Evolutionary conservation across 257 asterid species (phyloP), one percentile per base, ranked within the genome.

Genomic region (Nicotiana tomentosiformis): DNA sequence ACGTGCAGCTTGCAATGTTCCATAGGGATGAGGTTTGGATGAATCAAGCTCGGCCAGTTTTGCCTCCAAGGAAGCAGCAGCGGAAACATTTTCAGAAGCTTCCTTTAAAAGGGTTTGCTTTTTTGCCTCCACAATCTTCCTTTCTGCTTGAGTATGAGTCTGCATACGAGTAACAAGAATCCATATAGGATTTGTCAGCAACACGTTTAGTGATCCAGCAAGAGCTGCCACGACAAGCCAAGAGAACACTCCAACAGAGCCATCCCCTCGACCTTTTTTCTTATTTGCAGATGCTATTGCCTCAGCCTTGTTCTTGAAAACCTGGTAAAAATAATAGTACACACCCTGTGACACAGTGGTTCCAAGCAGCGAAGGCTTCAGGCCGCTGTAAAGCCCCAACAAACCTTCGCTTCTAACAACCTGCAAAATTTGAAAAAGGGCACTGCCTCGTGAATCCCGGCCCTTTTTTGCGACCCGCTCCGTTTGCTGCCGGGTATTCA

Each of bases 131-230:
- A 87, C 20, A 20, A 93, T 88, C 87, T 95, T 95, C 77, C 85
- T 90, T 87, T 91, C 96, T 6, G 97, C 98, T 91, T 95, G 98
- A 60, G 98, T 93, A 80, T 93, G 96, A 58, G 98, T 95, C 97
- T 95, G 99, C 99, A 95, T 95, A 69, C 97, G 98, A 77, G 98
- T 95, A 85, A 95, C 99, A 64, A 95, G 93, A 51, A 93, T 94
- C 98, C 99, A 95, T 89, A 93, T 92, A 30, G 99, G 99, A 84
- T 85, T 95, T 79, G 99, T 95, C 67, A 91, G 80, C 87, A 95
- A 86, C 67, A 95, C 98, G 82, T 95, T 95, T 65, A 93, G 82
- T 26, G 98, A 95, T 97, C 99, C 99, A 53, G 99, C 97, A 87
- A 93, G 93, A 72, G 97, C 97, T 81, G 99, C 99, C 60, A 95